phyloP scores from a whole-genome alignment of 306 rosid genomes.

The Cucurbita ficifolia region DNA sequence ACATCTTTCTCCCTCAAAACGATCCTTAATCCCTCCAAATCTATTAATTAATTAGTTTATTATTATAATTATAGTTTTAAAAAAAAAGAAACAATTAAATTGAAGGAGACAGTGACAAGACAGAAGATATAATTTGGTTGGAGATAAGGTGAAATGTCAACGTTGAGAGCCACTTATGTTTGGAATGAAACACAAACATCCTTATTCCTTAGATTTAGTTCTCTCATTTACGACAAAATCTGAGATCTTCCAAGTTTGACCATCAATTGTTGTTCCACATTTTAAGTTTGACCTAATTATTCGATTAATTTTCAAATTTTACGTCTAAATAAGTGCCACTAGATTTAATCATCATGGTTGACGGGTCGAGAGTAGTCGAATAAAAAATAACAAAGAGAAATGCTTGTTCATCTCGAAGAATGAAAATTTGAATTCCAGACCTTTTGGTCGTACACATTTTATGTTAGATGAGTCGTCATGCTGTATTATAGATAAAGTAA shows the following conservation, averaged over 20 bases:
- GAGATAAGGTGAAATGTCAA: neutral
- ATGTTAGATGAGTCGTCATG: too few species aligned
- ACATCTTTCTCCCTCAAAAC: too few species aligned
- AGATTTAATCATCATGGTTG: too few species aligned
- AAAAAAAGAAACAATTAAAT: neutral
- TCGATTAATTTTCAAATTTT: neutral
- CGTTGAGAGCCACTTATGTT: neutral
- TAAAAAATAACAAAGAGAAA: too few species aligned
- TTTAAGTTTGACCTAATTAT: neutral
- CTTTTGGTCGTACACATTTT: too few species aligned
- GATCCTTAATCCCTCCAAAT: too few species aligned
- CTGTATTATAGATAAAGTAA: too few species aligned
- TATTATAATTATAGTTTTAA: neutral
- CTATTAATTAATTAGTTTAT: too few species aligned
- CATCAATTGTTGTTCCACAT: neutral
- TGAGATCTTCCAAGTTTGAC: neutral
- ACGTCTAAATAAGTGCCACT: too few species aligned
- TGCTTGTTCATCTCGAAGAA: too few species aligned
- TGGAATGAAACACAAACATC: neutral
- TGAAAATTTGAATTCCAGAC: too few species aligned
- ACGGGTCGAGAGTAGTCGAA: too few species aligned
- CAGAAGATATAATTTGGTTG: neutral
- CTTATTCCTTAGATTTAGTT: neutral
- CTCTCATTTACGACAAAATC: neutral
- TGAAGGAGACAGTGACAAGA: neutral